phyloP scores from a whole-genome alignment of 2,329 filamentous ascomycete species.

The Paracoccidioides lutzii region DNA sequence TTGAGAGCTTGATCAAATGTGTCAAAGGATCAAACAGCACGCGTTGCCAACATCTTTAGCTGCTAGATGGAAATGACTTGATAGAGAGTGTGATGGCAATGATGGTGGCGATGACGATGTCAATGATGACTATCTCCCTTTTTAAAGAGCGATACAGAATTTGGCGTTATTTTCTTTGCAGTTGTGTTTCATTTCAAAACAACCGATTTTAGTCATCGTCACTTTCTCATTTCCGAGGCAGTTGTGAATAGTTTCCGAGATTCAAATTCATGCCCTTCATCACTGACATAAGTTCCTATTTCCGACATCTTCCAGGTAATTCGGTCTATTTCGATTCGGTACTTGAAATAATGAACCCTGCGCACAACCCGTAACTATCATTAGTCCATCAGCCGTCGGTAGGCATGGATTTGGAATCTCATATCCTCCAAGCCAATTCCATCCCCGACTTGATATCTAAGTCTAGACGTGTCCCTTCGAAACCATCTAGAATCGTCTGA shows the following conservation, averaged over 20 bases:
- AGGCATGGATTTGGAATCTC: conserved; percentile 86
- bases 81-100: background rate
- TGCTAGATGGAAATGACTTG: conserved; percentile 1
- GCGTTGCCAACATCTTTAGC: conserved; percentile 5
- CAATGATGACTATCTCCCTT: conserved; percentile 1
- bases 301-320: background rate
- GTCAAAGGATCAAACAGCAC: background rate
- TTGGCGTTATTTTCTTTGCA: background rate
- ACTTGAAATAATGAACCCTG: background rate
- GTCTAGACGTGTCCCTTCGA: conserved; percentile 46
- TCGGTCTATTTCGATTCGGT: background rate
- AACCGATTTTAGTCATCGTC: background rate
- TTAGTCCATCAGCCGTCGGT: conserved; percentile 33
- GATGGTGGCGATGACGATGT: background rate
- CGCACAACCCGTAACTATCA: background rate
- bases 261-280: background rate
- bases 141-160: background rate
- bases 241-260: background rate
- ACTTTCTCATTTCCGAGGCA: background rate
- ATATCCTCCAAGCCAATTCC: conserved; percentile 84
- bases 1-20: conserved; percentile 4
- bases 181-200: background rate
- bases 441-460: conserved; percentile 76
- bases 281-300: background rate
- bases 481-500: conserved; percentile 77